Evolutionary conservation across 2,329 filamentous ascomycete species (phyloP), one percentile per base, ranked within the genome.

Genomic region (Claviceps quebecensis): DNA sequence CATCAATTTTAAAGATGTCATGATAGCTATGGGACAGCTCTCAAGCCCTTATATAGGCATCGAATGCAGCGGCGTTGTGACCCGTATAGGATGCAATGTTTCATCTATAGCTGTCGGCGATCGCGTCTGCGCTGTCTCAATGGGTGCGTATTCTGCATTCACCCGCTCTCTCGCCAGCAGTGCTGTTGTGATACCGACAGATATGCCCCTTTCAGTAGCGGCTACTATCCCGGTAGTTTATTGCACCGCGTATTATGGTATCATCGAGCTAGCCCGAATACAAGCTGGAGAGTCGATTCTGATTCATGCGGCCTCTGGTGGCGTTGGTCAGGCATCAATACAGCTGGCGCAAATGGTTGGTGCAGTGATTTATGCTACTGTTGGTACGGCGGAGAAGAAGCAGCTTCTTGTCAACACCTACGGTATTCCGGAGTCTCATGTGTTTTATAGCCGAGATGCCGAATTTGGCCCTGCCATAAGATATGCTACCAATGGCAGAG

Each of bases 401-500:
- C 46, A 60, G 3, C 54, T 62, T 11, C 51, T 68, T 1, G 54
- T 58, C 36, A 54, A 63, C 0, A 58, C 57, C 9, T 73, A 67
- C 49, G 63, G 62, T 2, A 63, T 76, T 4, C 60, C 66, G 0
- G 59, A 64, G 3, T 59, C 63, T 41, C 60, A 51, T 36, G 60
- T 65, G 29, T 63, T 65, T 47, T 61, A 58, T 47, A 60, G 56
- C 38, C 53, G 60, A 36, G 58, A 61, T 36, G 40, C 53, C 4
- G 54, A 53, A 16, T 65, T 66, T 23, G 56, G 0, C 46, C 52
- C 2, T 47, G 53, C 26, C 6, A 56, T n/a, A 39, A 52, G 29
- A 49, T 57, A 22, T 26, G 57, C 56, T 2, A 70, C 67, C 0
- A 52, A 54, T 0, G 76, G 75, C 13, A 64, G 59, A 3, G 86